Base-by-base conservation (phyloP, 306 rosid species). In the Senna siamea region DNA sequence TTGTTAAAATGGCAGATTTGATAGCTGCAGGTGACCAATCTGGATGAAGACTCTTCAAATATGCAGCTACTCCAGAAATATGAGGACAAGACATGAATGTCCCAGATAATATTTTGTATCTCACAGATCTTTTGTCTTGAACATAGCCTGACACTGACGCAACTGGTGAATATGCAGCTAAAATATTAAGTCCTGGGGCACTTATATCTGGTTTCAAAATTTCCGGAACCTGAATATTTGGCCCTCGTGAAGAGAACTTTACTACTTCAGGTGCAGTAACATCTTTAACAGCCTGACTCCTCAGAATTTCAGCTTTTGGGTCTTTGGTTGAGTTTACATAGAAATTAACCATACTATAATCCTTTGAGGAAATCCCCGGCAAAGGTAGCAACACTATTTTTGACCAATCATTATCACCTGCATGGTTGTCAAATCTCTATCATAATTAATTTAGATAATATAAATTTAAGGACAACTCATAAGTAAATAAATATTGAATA, bases 31-130 rank as follows among this genome's bases (percentile, higher is more conserved):
- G 71, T n/a, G 74, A 74, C 80, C 70, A 78, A 13, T 65, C 61
- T 4, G 65, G 73, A 12, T 80, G 84, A 41, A 58, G 73, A 1
- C 38, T 34, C 41, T 75, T 76, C 37, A 72, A 61, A 76, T 76
- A 83, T 22, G 78, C 84, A 10, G 84, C 81, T 7, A 19, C 57
- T 18, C 76, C 79, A 44, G 87, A 58, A 37, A 64, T 76, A 59
- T 83, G 87, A 10, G 81, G 87, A 37, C 84, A 83, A 32, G 87
- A 12, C 81, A 83, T 67, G 37, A 82, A 76, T 8, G 78, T 83
- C 17, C 87, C 77, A 2, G 72, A 68, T 1, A 46, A 1, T 26
- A 82, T 30, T 4, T 19, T 52, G 74, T 71, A 76, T 19, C 56
- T 62, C 22, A 53, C 81, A 5, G 26, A 22, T 66, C 86, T 73